phyloP scores from a whole-genome alignment of 179 eudicot species.

The Vitellaria paradoxa region DNA sequence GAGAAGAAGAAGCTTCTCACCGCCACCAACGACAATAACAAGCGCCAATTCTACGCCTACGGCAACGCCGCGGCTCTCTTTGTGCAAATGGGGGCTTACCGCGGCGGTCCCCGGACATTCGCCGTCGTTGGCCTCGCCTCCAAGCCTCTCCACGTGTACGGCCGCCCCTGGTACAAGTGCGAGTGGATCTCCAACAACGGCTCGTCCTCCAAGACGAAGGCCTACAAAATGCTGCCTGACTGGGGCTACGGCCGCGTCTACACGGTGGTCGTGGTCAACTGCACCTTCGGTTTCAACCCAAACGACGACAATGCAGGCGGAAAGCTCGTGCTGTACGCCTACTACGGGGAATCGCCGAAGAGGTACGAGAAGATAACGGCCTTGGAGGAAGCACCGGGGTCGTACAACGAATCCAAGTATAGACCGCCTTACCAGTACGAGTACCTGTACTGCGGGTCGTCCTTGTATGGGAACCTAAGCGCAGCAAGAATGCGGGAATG shows the following conservation, averaged over 20 bases:
- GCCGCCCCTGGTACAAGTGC: constrained; percentile 41
- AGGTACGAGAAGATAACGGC: constrained; percentile 45
- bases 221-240: constrained; percentile 53
- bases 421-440: constrained; percentile 35
- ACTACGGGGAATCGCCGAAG: constrained; percentile 43
- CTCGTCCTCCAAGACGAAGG: constrained; percentile 29
- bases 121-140: constrained; percentile 50
- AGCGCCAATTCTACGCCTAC: constrained; percentile 24
- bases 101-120: constrained; percentile 37
- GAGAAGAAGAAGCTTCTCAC: constrained; percentile 9
- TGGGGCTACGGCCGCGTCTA: constrained; percentile 74
- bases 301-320: constrained; percentile 45
- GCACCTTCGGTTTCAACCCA: constrained; percentile 38
- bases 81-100: constrained; percentile 44
- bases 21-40: constrained; percentile 5
- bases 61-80: constrained; percentile 46
- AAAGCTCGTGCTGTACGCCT: constrained; percentile 36
- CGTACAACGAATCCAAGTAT: constrained; percentile 31
- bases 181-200: constrained; percentile 41
- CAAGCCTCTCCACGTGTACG: constrained; percentile 55
- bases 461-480: constrained; percentile 48
- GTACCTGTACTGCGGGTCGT: constrained; percentile 59
- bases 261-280: constrained; percentile 60
- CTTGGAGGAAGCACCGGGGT: constrained; percentile 39
- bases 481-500: constrained; percentile 53